Base-by-base conservation (phyloP, 139 green algal species). In the Dunaliella sp. region DNA sequence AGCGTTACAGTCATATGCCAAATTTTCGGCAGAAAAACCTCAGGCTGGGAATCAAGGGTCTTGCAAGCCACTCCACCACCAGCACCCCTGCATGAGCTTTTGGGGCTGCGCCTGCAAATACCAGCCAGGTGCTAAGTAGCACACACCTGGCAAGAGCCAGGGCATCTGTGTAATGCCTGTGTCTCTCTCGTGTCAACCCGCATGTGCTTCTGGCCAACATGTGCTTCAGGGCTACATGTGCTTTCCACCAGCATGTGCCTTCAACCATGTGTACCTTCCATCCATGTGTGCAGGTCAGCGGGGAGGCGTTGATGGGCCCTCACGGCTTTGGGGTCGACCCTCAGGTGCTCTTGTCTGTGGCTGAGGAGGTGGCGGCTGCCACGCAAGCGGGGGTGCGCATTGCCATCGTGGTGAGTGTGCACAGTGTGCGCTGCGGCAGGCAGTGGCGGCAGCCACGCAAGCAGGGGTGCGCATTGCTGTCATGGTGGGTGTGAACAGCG, bases 251-350 rank as follows among this genome's bases (percentile, higher is more conserved):
- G 58, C 24, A 24, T 74, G 58, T 21, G n/a, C n/a, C n/a, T n/a
- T n/a, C n/a, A n/a, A n/a, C n/a, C n/a, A n/a, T n/a, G n/a, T n/a
- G n/a, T n/a, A n/a, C n/a, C n/a, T n/a, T n/a, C n/a, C n/a, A n/a
- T n/a, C n/a, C n/a, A n/a, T n/a, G n/a, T 72, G 78, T 36, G 21
- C 98, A 98, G 86, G 87, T 99, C 72, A 97, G 92, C 85, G 97
- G 97, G 2, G 97, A 99, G 88, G 97, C 97, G 32, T 90, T 99
- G 73, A 89, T 95, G 83, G 97, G 97, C 80, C 86, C 88, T 21
- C 85, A 91, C 74, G 92, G 91, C 32, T 95, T 95, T 91, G 97
- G 98, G 31, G 94, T 99, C 12, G 96, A 99, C 89, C 93, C 96
- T 0, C 36, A 84, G 34, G 94, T 99, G 25, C 90, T 99, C 32